A percentile compares a stretch with the other conserved stretches of the same genome.
Evolutionary conservation across 2,329 filamentous ascomycete species (phyloP).

Genomic region (Monosporascus sp.): DNA sequence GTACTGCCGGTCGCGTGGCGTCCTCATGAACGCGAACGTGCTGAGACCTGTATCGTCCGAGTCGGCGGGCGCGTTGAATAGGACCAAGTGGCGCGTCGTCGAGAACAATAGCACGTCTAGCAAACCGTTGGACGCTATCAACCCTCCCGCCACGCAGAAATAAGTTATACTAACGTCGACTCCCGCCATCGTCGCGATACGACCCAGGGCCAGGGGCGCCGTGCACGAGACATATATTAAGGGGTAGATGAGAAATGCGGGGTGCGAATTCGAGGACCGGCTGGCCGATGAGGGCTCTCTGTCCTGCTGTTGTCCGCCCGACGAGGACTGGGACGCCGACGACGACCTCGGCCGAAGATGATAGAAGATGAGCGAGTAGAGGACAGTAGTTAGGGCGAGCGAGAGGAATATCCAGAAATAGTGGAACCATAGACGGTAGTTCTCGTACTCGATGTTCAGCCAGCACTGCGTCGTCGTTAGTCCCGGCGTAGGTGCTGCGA

Average conservation of each 20-base stretch:
- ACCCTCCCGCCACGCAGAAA: slow-evolving; percentile 53
- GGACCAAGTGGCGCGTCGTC: slow-evolving; percentile 45
- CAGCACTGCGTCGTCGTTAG: slow-evolving; percentile 43
- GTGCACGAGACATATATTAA: slow-evolving; percentile 66
- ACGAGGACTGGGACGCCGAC: slow-evolving; percentile 17
- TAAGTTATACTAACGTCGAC: slow-evolving; percentile 44
- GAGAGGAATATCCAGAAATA: slow-evolving; percentile 57
- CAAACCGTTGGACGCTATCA: slow-evolving; percentile 53
- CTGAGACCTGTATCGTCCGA: slow-evolving; percentile 41
- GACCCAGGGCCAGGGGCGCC: slow-evolving; percentile 57
- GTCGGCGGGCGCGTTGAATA: slow-evolving; percentile 33
- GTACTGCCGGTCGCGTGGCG: slow-evolving; percentile 20
- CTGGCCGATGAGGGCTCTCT: not conserved
- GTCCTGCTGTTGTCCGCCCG: slow-evolving; percentile 9
- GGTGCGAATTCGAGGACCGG: slow-evolving; percentile 23
- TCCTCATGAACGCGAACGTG: slow-evolving; percentile 47
- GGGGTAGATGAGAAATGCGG: slow-evolving; percentile 61
- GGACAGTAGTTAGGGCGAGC: slow-evolving; percentile 26
- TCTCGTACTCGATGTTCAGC: slow-evolving; percentile 48
- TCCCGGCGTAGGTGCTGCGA: too few relatives aligned
- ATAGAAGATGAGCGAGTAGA: slow-evolving; percentile 33
- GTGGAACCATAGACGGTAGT: slow-evolving; percentile 52
- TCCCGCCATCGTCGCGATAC: slow-evolving; percentile 58
- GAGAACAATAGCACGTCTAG: slow-evolving; percentile 50
- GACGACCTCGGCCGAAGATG: slow-evolving; percentile 21